Evolutionary conservation across 2,329 filamentous ascomycete genomes (phyloP), one percentile per base, ranked within the genome.

Genomic region (Teratosphaeria epicoccoides): DNA sequence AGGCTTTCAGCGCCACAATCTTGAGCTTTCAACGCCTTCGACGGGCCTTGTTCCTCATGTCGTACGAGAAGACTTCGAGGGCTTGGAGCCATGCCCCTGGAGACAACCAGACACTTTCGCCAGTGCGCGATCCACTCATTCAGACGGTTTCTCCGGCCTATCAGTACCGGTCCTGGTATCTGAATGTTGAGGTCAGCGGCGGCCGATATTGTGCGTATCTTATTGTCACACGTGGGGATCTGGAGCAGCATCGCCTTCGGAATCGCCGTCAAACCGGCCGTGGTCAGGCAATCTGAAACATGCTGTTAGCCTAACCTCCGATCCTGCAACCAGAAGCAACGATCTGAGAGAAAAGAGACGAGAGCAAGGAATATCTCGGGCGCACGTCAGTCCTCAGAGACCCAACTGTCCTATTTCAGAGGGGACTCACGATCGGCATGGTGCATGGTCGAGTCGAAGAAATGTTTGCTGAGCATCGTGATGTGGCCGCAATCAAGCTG

Each of bases 301-400:
- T 62, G 60, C 57, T 57, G 22, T 52, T 62, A 6, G 55, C 59
- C 23, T 55, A 59, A 26, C 60, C 60, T 20, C 55, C 59, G 12
- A 55, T 53, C 28, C 47, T 49, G 20, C 49, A 46, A n/a, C 37
- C 60, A 29, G 52, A 62, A n/a, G 56, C 56, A 1, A 52, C 48
- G 47, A 60, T 62, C 40, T 62, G 56, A 53, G 60, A 60, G 43
- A 59, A 62, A 43, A 49, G 54, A 10, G 60, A 62, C 37, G 59
- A 62, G 50, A 60, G 54, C 22, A 56, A 54, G 49, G 59, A 61
- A 24, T 60, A 59, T 46, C 47, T 59, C 11, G 57, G 54, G 3
- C 51, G 56, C 26, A 61, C 60, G 4, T 52, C 44, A 11, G 50
- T 45, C n/a, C 46, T 62, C 17, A 29, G 24, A 14, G 49, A 60